Evolutionary conservation across 169 alveolate species (phyloP), one percentile per base, ranked within the genome.

Genomic region (Toxoplasma gondii): DNA sequence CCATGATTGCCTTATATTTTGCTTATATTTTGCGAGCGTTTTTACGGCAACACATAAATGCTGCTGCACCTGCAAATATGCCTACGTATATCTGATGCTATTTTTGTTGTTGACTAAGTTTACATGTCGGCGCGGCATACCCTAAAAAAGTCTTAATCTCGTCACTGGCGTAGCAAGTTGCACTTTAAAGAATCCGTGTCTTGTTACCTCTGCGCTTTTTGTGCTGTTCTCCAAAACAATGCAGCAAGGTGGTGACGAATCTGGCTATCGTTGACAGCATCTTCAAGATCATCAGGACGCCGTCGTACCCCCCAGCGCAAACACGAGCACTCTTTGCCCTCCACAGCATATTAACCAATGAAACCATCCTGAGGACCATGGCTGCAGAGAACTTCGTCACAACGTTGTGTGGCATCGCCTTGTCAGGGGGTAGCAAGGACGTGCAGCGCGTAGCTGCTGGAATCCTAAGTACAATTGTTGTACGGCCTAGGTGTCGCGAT

Each of bases 391-490:
- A 82, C 90, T 82, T 82, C 90, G 90, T 82, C 36, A 64, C 53
- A 43, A 82, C 90, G 64, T 67, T 82, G 38, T 82, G 90, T 36
- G 67, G 41, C 34, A 82, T 82, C 41, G 90, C 90, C 24, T 49
- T 82, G n/a, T 22, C 31, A 38, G 90, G 90, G 16, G 90, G 90
- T 1, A 82, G 69, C 41, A 43, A 38, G 9, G 90, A 82, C 64
- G 90, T 82, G 38, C 90, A 82, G 90, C 53, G 90, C 0, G 90
- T 82, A 29, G 90, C 90, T 36, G 90, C 90, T 9, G 90, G 90
- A 24, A 49, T 82, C 19, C 9, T 82, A 22, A 82, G 90, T 49
- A 82, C 90, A 36, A 10, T 41, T 38, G 67, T 82, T 24, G 90
- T 43, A 22, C 58, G 90, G 41, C 90, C 90, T 41, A 29, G 34